phyloP scores from a whole-genome alignment of 345 rosid species.

The Heritiera littoralis region DNA sequence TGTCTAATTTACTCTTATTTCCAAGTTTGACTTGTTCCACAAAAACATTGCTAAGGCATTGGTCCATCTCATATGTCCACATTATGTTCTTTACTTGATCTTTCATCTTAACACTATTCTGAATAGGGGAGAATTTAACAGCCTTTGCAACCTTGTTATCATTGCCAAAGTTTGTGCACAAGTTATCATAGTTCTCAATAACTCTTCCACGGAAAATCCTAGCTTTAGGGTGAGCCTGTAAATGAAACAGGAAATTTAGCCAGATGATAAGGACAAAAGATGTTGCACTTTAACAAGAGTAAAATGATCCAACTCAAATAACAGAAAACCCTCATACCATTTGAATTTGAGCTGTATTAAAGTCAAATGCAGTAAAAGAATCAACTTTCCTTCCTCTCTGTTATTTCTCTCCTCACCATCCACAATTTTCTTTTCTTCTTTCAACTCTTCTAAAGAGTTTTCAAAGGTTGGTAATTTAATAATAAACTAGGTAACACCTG shows the following conservation, averaged over 20 bases:
- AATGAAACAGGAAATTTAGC: background rate
- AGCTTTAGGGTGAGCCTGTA: conserved; percentile 16
- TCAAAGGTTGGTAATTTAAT: background rate
- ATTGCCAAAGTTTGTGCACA: conserved; percentile 10
- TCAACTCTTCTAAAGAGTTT: background rate
- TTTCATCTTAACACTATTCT: background rate
- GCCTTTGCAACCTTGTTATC: conserved; percentile 9
- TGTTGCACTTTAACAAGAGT: background rate
- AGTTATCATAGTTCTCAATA: conserved; percentile 15
- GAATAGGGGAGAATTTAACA: background rate
- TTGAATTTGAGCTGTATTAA: background rate
- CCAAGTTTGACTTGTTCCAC: conserved; percentile 21
- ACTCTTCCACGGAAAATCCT: background rate
- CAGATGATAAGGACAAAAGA: background rate
- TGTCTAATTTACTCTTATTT: conserved; percentile 12
- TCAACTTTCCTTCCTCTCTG: background rate
- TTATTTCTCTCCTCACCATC: background rate
- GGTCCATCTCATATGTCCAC: conserved; percentile 23
- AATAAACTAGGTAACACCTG: too few species aligned
- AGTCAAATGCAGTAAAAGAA: background rate
- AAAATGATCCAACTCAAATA: background rate
- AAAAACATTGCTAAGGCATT: conserved; percentile 14
- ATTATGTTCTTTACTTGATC: conserved; percentile 20
- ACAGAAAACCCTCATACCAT: background rate
- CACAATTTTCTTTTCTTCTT: background rate